Percentiles rank a stretch among this genome's conserved stretches.
phyloP scores from a whole-genome alignment of 306 rosid species.

The Fragaria iinumae region DNA sequence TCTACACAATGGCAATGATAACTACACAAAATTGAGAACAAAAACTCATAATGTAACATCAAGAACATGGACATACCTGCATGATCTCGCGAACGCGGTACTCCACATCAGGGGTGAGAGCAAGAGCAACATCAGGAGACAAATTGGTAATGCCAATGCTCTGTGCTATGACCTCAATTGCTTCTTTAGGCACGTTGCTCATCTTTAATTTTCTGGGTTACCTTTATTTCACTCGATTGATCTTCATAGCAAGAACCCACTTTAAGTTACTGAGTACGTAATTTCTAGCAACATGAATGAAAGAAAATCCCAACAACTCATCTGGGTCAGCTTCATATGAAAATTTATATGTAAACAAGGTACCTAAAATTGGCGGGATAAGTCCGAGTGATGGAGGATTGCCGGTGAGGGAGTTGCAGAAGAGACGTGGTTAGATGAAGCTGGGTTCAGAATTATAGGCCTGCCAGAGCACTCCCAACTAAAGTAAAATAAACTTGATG shows the following conservation, averaged over 20 bases:
- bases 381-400: neutral
- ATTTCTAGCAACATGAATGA: neutral
- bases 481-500: no score
- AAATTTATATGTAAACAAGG: no score
- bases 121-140: conserved; percentile 69
- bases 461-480: no score
- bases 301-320: neutral
- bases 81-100: conserved; percentile 89
- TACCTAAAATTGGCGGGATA: no score
- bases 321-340: conserved; percentile 14
- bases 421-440: neutral
- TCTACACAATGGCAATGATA: neutral
- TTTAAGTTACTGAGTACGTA: neutral
- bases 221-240: neutral
- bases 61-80: conserved; percentile 54
- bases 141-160: conserved; percentile 80
- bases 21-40: neutral
- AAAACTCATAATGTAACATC: neutral
- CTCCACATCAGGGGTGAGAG: conserved; percentile 87
- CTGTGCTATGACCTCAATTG: conserved; percentile 91
- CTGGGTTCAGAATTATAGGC: neutral
- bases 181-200: conserved; percentile 76
- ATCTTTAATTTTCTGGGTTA: conserved; percentile 20
- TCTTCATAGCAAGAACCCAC: conserved; percentile 3
- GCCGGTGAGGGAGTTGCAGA: neutral